phyloP scores from a whole-genome alignment of 2,329 filamentous ascomycete species.

The Aspergillus versicolor region DNA sequence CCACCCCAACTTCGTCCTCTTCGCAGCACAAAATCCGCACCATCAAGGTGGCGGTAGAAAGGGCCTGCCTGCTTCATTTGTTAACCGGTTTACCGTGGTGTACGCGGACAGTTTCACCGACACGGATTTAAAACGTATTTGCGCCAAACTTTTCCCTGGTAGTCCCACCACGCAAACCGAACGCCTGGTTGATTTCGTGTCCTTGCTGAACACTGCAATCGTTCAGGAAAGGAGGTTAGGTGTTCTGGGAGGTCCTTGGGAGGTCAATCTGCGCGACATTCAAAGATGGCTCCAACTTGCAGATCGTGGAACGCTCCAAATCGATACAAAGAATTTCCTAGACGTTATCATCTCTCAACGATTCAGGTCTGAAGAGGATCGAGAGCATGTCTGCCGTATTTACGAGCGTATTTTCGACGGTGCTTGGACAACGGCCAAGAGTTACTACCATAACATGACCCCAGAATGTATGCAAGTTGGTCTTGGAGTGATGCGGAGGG shows the following conservation, averaged over 20 bases:
- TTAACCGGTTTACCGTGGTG: conserved; percentile 96
- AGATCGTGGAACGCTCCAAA: conserved; percentile 58
- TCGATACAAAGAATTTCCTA: conserved; percentile 71
- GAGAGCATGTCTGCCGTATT: conserved; percentile 62
- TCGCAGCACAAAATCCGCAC: conserved; percentile 96
- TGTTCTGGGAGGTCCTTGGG: conserved; percentile 74
- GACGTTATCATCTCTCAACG: conserved; percentile 82
- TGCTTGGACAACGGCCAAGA: conserved; percentile 46
- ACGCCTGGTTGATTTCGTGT: conserved; percentile 76
- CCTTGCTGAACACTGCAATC: conserved; percentile 71
- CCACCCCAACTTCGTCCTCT: conserved; percentile 87
- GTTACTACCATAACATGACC: conserved; percentile 71
- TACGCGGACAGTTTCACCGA: conserved; percentile 88
- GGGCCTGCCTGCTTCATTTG: conserved; percentile 90
- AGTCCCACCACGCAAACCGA: conserved; percentile 60
- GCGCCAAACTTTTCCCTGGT: conserved; percentile 69
- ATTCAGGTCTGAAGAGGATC: conserved; percentile 73
- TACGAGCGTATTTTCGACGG: conserved; percentile 65
- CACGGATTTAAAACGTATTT: conserved; percentile 80
- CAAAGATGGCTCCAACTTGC: conserved; percentile 81
- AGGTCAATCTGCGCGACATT: conserved; percentile 90
- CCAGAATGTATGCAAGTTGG: conserved; percentile 73
- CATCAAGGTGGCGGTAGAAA: conserved; percentile 95
- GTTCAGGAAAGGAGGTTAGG: conserved; percentile 56
- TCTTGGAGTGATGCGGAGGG: conserved; percentile 66